phyloP scores from a whole-genome alignment of 305 asterid species.

The Withania somnifera region DNA sequence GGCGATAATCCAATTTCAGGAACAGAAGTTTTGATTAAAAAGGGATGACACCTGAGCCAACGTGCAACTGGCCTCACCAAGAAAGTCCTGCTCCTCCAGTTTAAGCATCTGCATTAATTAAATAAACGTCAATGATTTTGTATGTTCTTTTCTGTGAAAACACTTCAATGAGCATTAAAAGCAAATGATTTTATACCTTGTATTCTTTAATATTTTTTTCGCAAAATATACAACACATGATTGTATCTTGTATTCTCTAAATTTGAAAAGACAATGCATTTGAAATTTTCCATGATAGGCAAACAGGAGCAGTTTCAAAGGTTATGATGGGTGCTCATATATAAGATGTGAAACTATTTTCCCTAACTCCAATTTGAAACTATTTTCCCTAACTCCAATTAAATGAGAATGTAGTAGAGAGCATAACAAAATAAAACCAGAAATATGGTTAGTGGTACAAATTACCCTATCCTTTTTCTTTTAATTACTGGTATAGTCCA shows the following conservation, averaged over 20 bases:
- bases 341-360: not conserved
- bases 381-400: not conserved
- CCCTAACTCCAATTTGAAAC: not conserved
- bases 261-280: not conserved
- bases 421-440: not conserved
- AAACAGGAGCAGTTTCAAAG: not conserved
- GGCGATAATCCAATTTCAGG: not conserved
- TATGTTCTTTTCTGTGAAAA: not conserved
- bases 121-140: not conserved
- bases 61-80: constrained; percentile 82
- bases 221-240: not conserved
- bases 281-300: not conserved
- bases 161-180: constrained; percentile 3
- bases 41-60: constrained; percentile 65
- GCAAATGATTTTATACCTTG: not conserved
- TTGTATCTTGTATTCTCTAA: not conserved
- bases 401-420: not conserved
- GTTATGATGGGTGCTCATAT: not conserved
- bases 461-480: not conserved
- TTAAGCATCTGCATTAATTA: constrained; percentile 45
- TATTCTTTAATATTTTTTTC: not conserved
- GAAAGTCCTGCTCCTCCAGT: constrained; percentile 96
- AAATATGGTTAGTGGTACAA: not conserved
- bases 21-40: constrained; percentile 6
- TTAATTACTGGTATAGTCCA: not conserved